A percentile compares a stretch with the other conserved stretches of the same genome.
These are phyloP conservation scores for Hyphopichia khmerensis DNA, from an alignment of 1,139 yeast genomes.

Conservation along the genomic window DNA sequence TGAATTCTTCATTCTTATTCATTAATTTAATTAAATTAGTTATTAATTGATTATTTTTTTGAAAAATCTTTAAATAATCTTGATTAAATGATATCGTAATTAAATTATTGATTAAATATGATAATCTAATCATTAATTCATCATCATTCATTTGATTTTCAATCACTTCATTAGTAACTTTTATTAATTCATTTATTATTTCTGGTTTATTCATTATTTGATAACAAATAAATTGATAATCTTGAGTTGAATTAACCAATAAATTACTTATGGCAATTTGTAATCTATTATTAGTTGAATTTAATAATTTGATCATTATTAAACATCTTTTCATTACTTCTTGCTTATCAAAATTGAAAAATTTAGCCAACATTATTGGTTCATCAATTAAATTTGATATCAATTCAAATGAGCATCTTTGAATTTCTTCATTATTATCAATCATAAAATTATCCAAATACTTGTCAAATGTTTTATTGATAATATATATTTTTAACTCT, in stretches of 20 bases:
- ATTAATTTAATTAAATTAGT: background rate
- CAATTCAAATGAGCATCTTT: slow-evolving; percentile 48
- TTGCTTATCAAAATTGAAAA: slow-evolving; percentile 40
- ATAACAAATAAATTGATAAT: slow-evolving; percentile 43
- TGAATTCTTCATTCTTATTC: background rate
- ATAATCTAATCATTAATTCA: slow-evolving; percentile 35
- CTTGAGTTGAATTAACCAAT: slow-evolving; percentile 50
- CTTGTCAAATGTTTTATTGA: slow-evolving; percentile 31
- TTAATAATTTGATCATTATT: slow-evolving; percentile 38
- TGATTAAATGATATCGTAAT: slow-evolving; percentile 19
- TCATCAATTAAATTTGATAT: slow-evolving; percentile 44
- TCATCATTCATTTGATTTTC: slow-evolving; percentile 24
- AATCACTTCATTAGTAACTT: slow-evolving; percentile 23
- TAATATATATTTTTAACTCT: slow-evolving; percentile 30
- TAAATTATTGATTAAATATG: slow-evolving; percentile 33
- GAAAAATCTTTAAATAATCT: slow-evolving; percentile 1
- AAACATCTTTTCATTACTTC: slow-evolving; percentile 32
- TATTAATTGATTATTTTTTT: background rate
- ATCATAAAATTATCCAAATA: slow-evolving; percentile 37
- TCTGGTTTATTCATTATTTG: slow-evolving; percentile 24
- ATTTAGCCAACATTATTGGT: slow-evolving; percentile 47
- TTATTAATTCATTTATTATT: slow-evolving; percentile 24
- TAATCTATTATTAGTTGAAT: slow-evolving; percentile 33
- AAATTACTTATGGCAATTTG: slow-evolving; percentile 47
- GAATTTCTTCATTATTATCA: slow-evolving; percentile 38